These are phyloP conservation scores for Phytophthora hybrid DNA, from an alignment of 352 stramenopile genomes.

Conservation along the genomic window DNA sequence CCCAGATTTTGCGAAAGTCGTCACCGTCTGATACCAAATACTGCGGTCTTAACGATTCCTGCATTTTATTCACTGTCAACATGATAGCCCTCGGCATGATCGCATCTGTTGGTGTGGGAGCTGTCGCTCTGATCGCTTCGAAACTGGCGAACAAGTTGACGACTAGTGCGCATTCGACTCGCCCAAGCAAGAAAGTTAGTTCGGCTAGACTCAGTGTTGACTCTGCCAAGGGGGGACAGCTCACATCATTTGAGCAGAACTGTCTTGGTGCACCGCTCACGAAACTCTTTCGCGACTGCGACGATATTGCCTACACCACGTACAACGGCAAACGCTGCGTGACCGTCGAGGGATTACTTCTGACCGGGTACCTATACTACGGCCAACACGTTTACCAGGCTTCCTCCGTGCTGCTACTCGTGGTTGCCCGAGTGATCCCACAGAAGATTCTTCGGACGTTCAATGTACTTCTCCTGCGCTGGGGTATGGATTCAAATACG, in stretches of 20 bases:
- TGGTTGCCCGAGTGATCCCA: conserved; percentile 13
- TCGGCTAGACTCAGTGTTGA: too few species aligned
- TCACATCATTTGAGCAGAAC: conserved; percentile 15
- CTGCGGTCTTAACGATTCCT: too few species aligned
- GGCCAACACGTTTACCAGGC: background rate
- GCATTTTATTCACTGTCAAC: too few species aligned
- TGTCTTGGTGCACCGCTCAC: conserved; percentile 14
- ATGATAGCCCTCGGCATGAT: too few species aligned
- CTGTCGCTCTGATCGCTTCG: too few species aligned
- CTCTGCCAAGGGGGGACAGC: background rate
- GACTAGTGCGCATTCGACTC: too few species aligned
- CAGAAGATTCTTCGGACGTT: conserved; percentile 15
- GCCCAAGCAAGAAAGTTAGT: too few species aligned
- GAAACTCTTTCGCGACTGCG: conserved; percentile 17
- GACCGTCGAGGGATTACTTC: background rate
- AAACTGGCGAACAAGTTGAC: too few species aligned
- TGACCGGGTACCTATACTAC: background rate
- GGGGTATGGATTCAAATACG: background rate
- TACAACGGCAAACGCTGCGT: background rate
- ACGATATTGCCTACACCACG: conserved; percentile 18
- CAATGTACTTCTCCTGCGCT: conserved; percentile 29
- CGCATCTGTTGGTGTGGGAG: too few species aligned
- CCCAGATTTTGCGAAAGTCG: too few species aligned
- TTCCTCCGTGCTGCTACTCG: background rate
- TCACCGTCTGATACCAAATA: too few species aligned